phyloP scores from a whole-genome alignment of 192 early-diverging fungal genomes.

The Coemansia sp. region DNA sequence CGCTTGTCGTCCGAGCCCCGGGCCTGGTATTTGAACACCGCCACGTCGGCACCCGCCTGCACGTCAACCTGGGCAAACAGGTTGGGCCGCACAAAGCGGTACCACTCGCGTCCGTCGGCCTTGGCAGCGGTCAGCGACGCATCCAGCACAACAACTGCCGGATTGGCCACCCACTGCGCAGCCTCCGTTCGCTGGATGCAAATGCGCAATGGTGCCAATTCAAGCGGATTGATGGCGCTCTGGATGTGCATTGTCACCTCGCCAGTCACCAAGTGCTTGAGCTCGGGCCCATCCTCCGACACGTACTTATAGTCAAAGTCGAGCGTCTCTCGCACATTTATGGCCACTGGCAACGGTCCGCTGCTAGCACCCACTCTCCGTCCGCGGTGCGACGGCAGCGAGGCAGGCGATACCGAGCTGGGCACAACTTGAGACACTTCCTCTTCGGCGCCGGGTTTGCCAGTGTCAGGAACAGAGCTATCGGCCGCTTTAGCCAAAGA shows the following conservation, averaged over 20 bases:
- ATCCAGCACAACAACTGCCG: constrained; percentile 37
- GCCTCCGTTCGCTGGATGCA: constrained; percentile 16
- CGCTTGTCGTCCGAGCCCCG: background rate
- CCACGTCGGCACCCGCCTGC: constrained; percentile 6
- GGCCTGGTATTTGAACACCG: constrained; percentile 44
- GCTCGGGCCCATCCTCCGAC: background rate
- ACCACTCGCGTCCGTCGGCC: constrained; percentile 39
- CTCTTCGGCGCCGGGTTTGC: background rate
- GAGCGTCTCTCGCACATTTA: constrained; percentile 35
- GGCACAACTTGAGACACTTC: constrained; percentile 2
- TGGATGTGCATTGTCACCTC: constrained; percentile 32
- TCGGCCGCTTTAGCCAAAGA: background rate
- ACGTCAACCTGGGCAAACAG: constrained; percentile 33
- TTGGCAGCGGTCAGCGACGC: constrained; percentile 22
- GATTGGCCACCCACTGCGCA: constrained; percentile 41
- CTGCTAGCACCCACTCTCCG: constrained; percentile 21
- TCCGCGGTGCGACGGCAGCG: constrained; percentile 13
- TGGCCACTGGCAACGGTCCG: constrained; percentile 23
- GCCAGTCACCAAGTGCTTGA: constrained; percentile 25
- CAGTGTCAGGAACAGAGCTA: background rate
- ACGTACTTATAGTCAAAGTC: constrained; percentile 16
- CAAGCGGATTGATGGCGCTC: constrained; percentile 27
- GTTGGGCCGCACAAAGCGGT: constrained; percentile 49
- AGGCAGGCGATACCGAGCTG: background rate
- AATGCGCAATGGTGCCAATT: constrained; percentile 48